Base-by-base conservation (phyloP, 495 filamentous ascomycete genomes). In the Aspergillus conjunctus region DNA sequence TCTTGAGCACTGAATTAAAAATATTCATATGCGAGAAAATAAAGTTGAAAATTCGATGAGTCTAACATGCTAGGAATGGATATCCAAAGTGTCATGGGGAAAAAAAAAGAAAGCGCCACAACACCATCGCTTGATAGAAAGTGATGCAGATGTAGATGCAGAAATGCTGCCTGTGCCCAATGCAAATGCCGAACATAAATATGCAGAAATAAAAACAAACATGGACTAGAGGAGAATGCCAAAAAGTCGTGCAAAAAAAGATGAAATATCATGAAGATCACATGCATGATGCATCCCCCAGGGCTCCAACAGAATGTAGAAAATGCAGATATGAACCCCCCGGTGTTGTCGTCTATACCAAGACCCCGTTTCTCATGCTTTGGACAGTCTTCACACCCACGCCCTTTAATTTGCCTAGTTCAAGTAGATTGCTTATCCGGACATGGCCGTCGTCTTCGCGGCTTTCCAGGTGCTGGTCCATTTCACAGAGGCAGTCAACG, bases 311-410 rank as follows among this genome's bases (percentile, higher is more conserved):
- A 64, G 5, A 26, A 64, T 67, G 61, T 58, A 60, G 31, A 54
- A n/a, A 51, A 46, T 60, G 56, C 56, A 30, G 41, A 31, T 26
- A 18, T 5, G 26, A 26, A 26, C 26, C 5, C 5, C 5, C 5
- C 5, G 2, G 26, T 26, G 26, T 26, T 26, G 26, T 26, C 26
- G 39, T 61, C 54, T 66, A 80, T 57, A 70, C 71, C 65, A 77
- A 64, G 56, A 80, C 71, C 49, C 81, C 79, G 46, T 68, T 74
- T 51, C 80, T 73, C 82, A 85, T 85, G 59, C 73, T 83, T 66
- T 84, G 73, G 12, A 85, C 82, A 0, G 77, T 82, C 64, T 78
- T 81, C 49, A 72, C 51, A 17, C 82, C 81, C 50, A 83, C 78
- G 2, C 82, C 82, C 57, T 74, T 81, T 63, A 85, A 59, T 32